phyloP scores from a whole-genome alignment of 2,329 filamentous ascomycete genomes.

The Metarhizium guizhouense region DNA sequence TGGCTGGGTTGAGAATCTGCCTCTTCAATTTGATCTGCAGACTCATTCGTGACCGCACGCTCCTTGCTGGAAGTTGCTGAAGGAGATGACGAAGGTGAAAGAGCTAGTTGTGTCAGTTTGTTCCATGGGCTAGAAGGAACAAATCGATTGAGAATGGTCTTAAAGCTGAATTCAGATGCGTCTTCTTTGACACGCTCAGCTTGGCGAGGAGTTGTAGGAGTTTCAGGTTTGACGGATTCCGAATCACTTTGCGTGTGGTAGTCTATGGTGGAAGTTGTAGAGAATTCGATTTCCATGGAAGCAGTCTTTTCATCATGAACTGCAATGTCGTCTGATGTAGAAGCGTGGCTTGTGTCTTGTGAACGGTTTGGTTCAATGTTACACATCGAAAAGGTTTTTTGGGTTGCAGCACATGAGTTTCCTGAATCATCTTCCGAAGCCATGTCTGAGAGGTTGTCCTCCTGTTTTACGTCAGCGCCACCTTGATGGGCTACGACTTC shows the following conservation, averaged over 20 bases:
- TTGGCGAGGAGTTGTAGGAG: not conserved
- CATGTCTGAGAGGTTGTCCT: not conserved
- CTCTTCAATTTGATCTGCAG: not conserved
- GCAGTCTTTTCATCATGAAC: not conserved
- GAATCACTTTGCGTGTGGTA: not conserved
- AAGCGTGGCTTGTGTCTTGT: not conserved
- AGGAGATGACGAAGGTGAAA: not conserved
- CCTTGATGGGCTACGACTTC: not conserved
- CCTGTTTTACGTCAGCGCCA: not conserved
- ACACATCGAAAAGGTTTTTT: not conserved
- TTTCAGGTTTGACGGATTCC: not conserved
- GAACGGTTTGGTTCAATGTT: not conserved
- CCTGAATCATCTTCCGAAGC: not conserved
- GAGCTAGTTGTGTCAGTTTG: constrained; percentile 10
- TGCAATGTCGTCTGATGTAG: not conserved
- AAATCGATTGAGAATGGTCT: constrained; percentile 13
- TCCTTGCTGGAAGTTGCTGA: not conserved
- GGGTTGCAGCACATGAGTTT: not conserved
- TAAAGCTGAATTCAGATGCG: constrained; percentile 12
- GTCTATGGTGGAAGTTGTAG: not conserved
- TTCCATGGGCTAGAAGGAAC: constrained; percentile 17
- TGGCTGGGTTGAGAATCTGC: not conserved
- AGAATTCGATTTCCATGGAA: not conserved
- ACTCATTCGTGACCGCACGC: not conserved
- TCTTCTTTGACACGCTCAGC: constrained; percentile 1